These are phyloP conservation scores for Colletotrichum sp. DNA, from an alignment of 2,329 filamentous ascomycete species.

Conservation along the genomic window DNA sequence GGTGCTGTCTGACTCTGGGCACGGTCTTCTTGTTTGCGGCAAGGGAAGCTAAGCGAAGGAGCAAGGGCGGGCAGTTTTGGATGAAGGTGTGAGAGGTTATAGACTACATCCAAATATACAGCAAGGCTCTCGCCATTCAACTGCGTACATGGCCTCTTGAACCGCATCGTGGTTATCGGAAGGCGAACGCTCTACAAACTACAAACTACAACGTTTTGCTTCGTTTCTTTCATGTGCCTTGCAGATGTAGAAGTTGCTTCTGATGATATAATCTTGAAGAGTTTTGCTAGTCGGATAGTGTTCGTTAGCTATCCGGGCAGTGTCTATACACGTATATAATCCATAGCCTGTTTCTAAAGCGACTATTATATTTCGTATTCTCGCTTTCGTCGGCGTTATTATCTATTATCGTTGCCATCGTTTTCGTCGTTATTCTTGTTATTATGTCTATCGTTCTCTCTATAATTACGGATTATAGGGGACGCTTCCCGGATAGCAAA, in stretches of 20 bases:
- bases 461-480: no score
- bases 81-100: not conserved
- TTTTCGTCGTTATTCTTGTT: no score
- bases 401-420: no score
- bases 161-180: not conserved
- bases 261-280: not conserved
- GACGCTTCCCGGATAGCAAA: no score
- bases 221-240: not conserved
- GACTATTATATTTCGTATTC: no score
- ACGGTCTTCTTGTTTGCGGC: constrained; percentile 17
- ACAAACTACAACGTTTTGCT: not conserved
- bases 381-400: no score
- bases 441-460: no score
- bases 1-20: constrained; percentile 13
- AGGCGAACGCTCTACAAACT: not conserved
- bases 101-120: not conserved
- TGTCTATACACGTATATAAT: no score
- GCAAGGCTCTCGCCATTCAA: not conserved
- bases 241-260: not conserved
- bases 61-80: not conserved
- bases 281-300: no score
- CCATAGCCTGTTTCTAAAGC: no score
- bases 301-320: no score
- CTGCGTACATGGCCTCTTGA: not conserved
- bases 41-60: constrained; percentile 9